Evolutionary conservation across 148 eudicot species (phyloP).

Genomic region (Euryodendron excelsum): DNA sequence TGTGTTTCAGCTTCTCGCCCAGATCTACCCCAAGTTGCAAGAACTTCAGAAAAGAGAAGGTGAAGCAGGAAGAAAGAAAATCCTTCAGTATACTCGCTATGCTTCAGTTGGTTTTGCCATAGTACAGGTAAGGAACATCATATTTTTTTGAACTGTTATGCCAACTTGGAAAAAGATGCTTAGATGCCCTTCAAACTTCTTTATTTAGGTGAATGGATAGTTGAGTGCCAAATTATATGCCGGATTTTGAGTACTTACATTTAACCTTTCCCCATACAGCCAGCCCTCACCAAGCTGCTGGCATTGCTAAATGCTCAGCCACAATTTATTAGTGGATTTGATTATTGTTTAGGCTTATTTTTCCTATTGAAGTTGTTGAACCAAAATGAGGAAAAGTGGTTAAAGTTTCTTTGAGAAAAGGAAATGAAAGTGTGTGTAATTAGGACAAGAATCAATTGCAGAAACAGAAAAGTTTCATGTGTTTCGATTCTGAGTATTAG

Average conservation of each 20-base stretch:
- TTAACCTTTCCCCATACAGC: no score
- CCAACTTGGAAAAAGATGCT: not conserved
- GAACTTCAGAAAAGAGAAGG: constrained; percentile 99
- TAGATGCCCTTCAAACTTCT: not conserved
- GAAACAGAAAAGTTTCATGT: not conserved
- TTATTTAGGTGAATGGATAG: not conserved
- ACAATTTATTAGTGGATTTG: no score
- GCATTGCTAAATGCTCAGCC: no score
- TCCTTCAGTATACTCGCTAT: constrained; percentile 94
- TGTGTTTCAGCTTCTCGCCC: constrained; percentile 96
- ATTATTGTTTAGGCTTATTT: no score
- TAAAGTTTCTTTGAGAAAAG: not conserved
- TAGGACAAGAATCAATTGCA: no score
- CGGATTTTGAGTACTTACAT: not conserved
- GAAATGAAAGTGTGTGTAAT: not conserved
- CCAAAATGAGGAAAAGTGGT: not conserved
- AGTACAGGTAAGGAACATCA: constrained; percentile 69
- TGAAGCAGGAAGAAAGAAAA: constrained; percentile 97
- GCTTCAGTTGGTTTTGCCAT: constrained; percentile 99
- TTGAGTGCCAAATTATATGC: not conserved
- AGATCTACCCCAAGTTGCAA: constrained; percentile 94
- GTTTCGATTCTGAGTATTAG: not conserved
- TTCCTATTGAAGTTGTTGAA: no score
- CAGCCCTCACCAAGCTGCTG: no score
- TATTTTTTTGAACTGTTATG: not conserved